These are phyloP conservation scores for Cutaneotrichosporon arboriforme DNA, from an alignment of 1,284 basidiomycete species.

Conservation along the genomic window DNA sequence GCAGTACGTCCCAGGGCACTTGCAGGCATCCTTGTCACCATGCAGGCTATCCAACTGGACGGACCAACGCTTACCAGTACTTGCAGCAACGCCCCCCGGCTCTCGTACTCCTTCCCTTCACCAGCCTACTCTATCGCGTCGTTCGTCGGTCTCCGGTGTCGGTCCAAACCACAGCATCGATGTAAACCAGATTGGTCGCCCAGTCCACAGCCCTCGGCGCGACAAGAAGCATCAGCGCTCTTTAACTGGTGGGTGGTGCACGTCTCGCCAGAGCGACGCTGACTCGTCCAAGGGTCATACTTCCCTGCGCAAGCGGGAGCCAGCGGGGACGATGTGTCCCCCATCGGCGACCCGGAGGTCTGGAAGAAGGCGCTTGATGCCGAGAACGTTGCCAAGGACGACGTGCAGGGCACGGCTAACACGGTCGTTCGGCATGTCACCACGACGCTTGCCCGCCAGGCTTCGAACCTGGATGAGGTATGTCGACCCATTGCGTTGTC, in stretches of 20 bases:
- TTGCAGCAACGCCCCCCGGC: conserved; percentile 11
- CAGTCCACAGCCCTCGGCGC: conserved; percentile 37
- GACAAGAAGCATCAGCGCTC: conserved; percentile 39
- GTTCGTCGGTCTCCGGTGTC: conserved; percentile 37
- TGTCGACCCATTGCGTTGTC: conserved; percentile 56
- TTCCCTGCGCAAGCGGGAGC: conserved; percentile 55
- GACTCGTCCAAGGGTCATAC: conserved; percentile 38
- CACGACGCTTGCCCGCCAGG: conserved; percentile 77
- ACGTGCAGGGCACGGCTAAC: conserved; percentile 61
- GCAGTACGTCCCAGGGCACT: conserved; percentile 14
- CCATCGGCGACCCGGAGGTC: conserved; percentile 68
- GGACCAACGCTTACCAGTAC: not conserved
- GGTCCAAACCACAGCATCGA: conserved; percentile 35
- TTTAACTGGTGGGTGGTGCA: conserved; percentile 32
- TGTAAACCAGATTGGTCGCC: conserved; percentile 37
- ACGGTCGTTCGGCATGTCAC: conserved; percentile 75
- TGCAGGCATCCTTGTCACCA: not conserved
- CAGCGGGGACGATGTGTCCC: conserved; percentile 73
- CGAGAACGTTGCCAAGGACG: conserved; percentile 31
- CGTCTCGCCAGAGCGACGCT: not conserved
- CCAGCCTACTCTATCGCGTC: conserved; percentile 40
- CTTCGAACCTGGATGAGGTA: conserved; percentile 76
- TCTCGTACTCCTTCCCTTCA: conserved; percentile 37
- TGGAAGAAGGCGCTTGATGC: conserved; percentile 61
- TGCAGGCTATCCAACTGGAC: not conserved